Percentiles rank a stretch among this genome's conserved stretches.
Conservation (phyloP, 2,329 filamentous ascomycete species). For the Penicillium janthinellum region DNA sequence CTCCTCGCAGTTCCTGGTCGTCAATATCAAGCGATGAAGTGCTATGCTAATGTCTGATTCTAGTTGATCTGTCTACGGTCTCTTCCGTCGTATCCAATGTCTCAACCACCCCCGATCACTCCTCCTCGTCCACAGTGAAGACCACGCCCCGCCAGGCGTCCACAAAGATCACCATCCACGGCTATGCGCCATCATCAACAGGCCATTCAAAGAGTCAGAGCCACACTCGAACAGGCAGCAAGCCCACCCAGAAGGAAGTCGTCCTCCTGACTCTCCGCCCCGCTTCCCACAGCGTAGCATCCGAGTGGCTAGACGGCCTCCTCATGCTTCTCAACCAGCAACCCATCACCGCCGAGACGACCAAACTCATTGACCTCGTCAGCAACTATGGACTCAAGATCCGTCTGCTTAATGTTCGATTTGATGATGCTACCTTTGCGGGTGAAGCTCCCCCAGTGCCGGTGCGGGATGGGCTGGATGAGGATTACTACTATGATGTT, state of each 20-base stretch:
- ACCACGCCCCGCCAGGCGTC: slow-evolving; percentile 43
- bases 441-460: slow-evolving; percentile 76
- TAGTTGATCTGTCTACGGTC: slow-evolving; percentile 79
- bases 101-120: slow-evolving; percentile 62
- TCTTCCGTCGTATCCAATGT: slow-evolving; percentile 95
- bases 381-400: slow-evolving; percentile 92
- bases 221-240: slow-evolving; percentile 36
- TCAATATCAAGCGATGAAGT: neutral
- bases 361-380: slow-evolving; percentile 81
- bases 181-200: slow-evolving; percentile 53
- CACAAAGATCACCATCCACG: slow-evolving; percentile 91
- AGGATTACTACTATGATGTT: slow-evolving; percentile 90
- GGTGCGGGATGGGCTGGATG: slow-evolving; percentile 79
- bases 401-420: slow-evolving; percentile 82
- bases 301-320: slow-evolving; percentile 94
- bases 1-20: neutral
- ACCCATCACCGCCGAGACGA: slow-evolving; percentile 95
- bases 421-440: slow-evolving; percentile 73
- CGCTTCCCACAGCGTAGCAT: slow-evolving; percentile 76
- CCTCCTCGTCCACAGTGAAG: slow-evolving; percentile 53
- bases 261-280: slow-evolving; percentile 83
- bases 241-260: slow-evolving; percentile 60
- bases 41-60: slow-evolving; percentile 7
- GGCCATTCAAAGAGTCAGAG: slow-evolving; percentile 41
- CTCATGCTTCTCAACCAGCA: slow-evolving; percentile 93